Conservation (phyloP, 495 filamentous ascomycete species). For the Penicillium fimorum region DNA sequence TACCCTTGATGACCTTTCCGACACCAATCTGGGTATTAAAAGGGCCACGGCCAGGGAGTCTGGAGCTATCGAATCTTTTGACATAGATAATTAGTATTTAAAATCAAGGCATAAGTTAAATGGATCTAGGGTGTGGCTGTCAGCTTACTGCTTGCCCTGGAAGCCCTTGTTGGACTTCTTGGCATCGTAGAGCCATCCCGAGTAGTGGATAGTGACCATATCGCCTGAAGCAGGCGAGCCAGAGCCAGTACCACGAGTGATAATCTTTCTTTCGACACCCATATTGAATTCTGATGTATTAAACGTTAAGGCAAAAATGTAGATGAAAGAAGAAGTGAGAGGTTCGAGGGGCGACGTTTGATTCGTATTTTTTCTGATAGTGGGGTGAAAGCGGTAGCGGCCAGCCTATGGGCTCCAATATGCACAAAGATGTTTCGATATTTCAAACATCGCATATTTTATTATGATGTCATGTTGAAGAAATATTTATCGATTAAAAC, state of each 20-base stretch:
- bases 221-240: conserved; percentile 60
- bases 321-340: conserved; percentile 3
- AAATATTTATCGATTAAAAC: no score
- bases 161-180: conserved; percentile 41
- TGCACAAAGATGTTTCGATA: background rate
- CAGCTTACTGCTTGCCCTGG: conserved; percentile 53
- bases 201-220: conserved; percentile 77
- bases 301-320: background rate
- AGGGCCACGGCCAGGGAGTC: conserved; percentile 51
- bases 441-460: background rate
- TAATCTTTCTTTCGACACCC: conserved; percentile 51
- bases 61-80: conserved; percentile 76
- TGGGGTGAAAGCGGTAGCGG: conserved; percentile 4
- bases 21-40: conserved; percentile 69
- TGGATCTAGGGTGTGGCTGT: background rate
- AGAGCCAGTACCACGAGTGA: conserved; percentile 51
- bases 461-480: no score
- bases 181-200: conserved; percentile 72
- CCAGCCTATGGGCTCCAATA: background rate
- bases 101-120: background rate
- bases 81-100: conserved; percentile 9
- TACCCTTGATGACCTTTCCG: conserved; percentile 78
- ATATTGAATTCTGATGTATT: conserved; percentile 36
- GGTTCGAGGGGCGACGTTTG: conserved; percentile 6
- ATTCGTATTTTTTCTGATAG: conserved; percentile 9